Conservation (phyloP, 2,329 filamentous ascomycete species). For the Colletotrichum sp. region DNA sequence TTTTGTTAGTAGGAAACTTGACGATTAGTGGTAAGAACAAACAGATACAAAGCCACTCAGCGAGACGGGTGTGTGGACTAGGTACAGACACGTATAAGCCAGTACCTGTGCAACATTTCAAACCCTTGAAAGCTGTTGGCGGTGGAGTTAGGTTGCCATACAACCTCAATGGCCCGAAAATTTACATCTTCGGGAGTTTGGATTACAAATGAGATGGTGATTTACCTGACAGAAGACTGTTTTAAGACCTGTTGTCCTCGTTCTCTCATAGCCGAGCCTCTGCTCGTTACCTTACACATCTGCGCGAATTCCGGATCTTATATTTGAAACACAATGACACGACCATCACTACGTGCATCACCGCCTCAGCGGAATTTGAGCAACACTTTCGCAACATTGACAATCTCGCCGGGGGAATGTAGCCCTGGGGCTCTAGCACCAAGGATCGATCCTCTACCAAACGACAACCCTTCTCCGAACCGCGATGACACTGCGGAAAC, state of each 20-base stretch:
- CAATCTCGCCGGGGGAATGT: not conserved
- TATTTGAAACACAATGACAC: not conserved
- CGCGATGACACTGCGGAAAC: not conserved
- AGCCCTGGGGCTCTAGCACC: not conserved
- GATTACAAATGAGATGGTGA: not conserved
- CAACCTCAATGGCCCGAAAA: not conserved
- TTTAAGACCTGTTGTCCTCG: not conserved
- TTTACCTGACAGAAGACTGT: not conserved
- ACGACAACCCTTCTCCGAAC: not conserved
- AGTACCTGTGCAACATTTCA: not conserved
- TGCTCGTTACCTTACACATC: not conserved
- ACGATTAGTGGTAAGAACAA: not conserved
- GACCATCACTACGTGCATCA: fast-evolving
- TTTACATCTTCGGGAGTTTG: not conserved
- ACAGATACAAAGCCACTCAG: not conserved
- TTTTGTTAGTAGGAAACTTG: not conserved
- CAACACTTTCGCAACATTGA: not conserved
- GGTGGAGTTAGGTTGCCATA: fast-evolving
- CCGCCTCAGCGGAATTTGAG: not conserved
- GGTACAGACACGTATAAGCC: not conserved
- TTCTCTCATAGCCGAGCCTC: not conserved
- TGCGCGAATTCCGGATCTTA: not conserved
- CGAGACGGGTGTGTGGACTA: not conserved
- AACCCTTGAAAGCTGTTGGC: not conserved
- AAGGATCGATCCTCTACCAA: not conserved